These are phyloP conservation scores for Pyrrhoderma noxium DNA, from an alignment of 1,284 basidiomycete genomes.

Conservation along the genomic window DNA sequence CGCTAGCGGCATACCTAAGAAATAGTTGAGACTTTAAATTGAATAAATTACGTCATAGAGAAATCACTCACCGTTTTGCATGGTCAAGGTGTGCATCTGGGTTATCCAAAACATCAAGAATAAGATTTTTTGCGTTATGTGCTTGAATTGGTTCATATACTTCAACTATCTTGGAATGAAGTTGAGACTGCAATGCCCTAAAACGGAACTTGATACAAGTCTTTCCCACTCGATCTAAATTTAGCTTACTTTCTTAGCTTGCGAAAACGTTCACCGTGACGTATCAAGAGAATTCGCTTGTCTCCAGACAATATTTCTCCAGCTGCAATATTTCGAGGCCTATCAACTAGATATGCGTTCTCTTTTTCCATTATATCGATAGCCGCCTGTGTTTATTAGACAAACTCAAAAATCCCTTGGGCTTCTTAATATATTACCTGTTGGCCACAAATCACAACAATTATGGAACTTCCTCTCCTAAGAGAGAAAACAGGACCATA, in stretches of 20 bases:
- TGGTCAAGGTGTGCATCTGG: conserved; percentile 47
- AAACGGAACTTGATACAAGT: not conserved
- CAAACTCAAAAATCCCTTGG: not conserved
- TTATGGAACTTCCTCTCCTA: conserved; percentile 25
- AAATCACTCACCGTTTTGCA: conserved; percentile 36
- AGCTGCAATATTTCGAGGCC: conserved; percentile 23
- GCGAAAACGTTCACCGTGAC: conserved; percentile 20
- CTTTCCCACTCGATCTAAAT: not conserved
- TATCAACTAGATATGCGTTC: conserved; percentile 24
- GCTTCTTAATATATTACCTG: conserved; percentile 21
- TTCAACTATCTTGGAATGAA: conserved; percentile 41
- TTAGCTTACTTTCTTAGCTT: conserved; percentile 23
- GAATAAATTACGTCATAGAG: not conserved
- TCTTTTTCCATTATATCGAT: conserved; percentile 29
- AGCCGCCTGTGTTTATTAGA: conserved; percentile 19
- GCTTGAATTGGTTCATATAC: conserved; percentile 42
- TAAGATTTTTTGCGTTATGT: conserved; percentile 38
- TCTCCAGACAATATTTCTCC: conserved; percentile 24
- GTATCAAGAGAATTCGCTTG: conserved; percentile 18
- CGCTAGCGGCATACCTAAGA: conserved; percentile 51
- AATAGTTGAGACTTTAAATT: not conserved
- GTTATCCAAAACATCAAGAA: conserved; percentile 44
- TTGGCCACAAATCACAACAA: conserved; percentile 32
- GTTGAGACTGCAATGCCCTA: conserved; percentile 43
- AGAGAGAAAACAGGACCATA: conserved; percentile 34